Evolutionary conservation across 2,329 filamentous ascomycete genomes (phyloP), one percentile per base, ranked within the genome.

Genomic region (Stagonosporopsis chrysanthemi): DNA sequence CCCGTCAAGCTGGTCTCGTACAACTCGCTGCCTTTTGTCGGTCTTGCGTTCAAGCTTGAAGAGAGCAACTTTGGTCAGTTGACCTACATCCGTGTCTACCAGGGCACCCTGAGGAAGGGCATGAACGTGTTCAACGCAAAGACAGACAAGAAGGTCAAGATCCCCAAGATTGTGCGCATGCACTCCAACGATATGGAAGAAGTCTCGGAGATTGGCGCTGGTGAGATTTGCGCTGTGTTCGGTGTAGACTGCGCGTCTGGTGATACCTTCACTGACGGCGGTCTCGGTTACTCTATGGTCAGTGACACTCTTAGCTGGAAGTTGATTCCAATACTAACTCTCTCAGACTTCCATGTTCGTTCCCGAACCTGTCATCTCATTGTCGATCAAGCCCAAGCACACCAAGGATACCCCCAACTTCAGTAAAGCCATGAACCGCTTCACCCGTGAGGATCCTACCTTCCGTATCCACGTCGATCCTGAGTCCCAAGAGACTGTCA

Each of bases 151-250:
- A 97, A 94, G 82, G 90, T 99, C 75, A 93, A 96, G 79, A 89
- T 99, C 56, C 95, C 95, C 19, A 90, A 94, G 73, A 98, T 99
- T 70, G 95, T 99, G 61, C 92, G 95, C 62, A 99, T 99, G 95
- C 95, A 99, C 82, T 97, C 93, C 42, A 97, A 98, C 75, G 95
- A 99, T 74, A 97, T 99, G 94, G 95, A 99, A 78, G 95, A 99
- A 73, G 92, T 97, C 28, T 83, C 81, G 53, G 93, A 97, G 77
- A 90, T 99, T 62, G 92, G 93, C 49, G 94, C 95, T 51, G 95
- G 95, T 78, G 95, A 99, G 78, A 99, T 99, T 64, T 99, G 95
- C 75, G 95, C 95, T 60, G 95, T 99, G 57, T 99, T 99, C 74
- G 95, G 95, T 72, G 91, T 99, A 52, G 95, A 99, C 70, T 99